Base-by-base conservation (phyloP, 805 yeast genomes). In the Yarrowia bubula region DNA sequence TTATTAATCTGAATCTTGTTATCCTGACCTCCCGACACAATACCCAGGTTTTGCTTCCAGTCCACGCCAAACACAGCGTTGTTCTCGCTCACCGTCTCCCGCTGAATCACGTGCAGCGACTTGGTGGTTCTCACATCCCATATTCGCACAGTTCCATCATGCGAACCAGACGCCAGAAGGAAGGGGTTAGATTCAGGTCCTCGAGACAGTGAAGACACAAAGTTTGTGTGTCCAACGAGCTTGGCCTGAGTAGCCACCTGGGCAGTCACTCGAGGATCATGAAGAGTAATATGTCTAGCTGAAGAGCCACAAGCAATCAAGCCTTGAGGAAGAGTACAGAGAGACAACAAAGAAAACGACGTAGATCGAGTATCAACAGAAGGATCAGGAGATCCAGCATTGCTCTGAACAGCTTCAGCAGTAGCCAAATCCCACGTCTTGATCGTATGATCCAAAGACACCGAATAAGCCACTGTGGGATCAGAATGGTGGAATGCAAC, bases 401-500 rank as follows among this genome's bases (percentile, higher is more conserved):
- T 43, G 64, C 64, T 43, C 43, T 58, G 64, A 33, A 95, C 88
- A 71, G 91, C 85, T 69, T 90, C 83, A 11, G 89, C 80, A 1
- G 98, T 92, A 15, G 90, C 89, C 71, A 95, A 80, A 80, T 95
- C 99, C 98, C 98, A 95, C 0, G 99, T 95, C 72, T 89, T 89
- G 69, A 95, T 86, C 0, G 96, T 86, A 75, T 95, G 99, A 78
- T 95, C 98, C 75, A 92, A 97, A 6, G 98, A 89, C 1, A 90
- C 97, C 0, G 98, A 91, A 76, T 95, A 93, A 10, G 88, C 96
- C 5, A 93, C 96, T 0, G 96, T 84, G 50, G 81, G 68, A 75
- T 93, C 98, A 18, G 79, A 78, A 3, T 79, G 73, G 72, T 90
- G 96, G 73, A 92, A 90, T 13, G 84, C 80, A 28, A 90, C 89